Evolutionary conservation across 2,329 filamentous ascomycete species (phyloP).

Genomic region (Graphilbum fragrans): DNA sequence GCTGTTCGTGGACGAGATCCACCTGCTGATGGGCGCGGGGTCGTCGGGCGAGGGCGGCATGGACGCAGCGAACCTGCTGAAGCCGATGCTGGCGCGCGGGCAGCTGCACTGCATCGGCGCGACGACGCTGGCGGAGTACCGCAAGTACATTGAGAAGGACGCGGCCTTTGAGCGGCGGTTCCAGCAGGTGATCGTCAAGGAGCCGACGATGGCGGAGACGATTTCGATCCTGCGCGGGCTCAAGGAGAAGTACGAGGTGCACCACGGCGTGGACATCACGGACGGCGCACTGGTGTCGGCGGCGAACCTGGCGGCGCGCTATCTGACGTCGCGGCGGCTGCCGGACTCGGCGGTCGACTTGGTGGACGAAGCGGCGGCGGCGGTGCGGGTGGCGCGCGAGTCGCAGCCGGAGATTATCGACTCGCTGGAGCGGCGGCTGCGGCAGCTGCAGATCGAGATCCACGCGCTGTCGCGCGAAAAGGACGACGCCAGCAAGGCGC

Average conservation of each 20-base stretch:
- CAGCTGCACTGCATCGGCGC: conserved; percentile 97
- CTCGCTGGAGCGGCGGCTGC: conserved; percentile 78
- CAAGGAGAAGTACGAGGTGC: conserved; percentile 96
- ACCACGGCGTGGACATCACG: conserved; percentile 93
- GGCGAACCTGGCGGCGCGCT: conserved; percentile 84
- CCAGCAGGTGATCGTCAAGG: conserved; percentile 95
- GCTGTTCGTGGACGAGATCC: conserved; percentile 97
- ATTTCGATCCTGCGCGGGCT: conserved; percentile 96
- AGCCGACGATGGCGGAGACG: conserved; percentile 78
- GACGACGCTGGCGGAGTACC: conserved; percentile 87
- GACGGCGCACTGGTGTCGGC: conserved; percentile 87
- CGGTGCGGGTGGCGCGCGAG: conserved; percentile 89
- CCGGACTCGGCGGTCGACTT: conserved; percentile 95
- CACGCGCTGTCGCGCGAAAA: conserved; percentile 89
- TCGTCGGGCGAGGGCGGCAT: conserved; percentile 92
- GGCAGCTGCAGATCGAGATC: conserved; percentile 94
- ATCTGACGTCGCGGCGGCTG: conserved; percentile 79
- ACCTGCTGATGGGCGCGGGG: conserved; percentile 95
- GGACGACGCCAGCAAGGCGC: conserved; percentile 79
- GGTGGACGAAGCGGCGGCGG: conserved; percentile 90
- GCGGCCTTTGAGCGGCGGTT: conserved; percentile 96
- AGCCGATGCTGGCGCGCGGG: conserved; percentile 94
- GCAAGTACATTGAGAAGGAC: conserved; percentile 99
- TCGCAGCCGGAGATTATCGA: conserved; percentile 95
- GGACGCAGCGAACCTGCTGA: conserved; percentile 95